A percentile compares a stretch with the other conserved stretches of the same genome.
These are phyloP conservation scores for Capronia americana DNA, from an alignment of 2,329 filamentous ascomycete species.

Conservation along the genomic window DNA sequence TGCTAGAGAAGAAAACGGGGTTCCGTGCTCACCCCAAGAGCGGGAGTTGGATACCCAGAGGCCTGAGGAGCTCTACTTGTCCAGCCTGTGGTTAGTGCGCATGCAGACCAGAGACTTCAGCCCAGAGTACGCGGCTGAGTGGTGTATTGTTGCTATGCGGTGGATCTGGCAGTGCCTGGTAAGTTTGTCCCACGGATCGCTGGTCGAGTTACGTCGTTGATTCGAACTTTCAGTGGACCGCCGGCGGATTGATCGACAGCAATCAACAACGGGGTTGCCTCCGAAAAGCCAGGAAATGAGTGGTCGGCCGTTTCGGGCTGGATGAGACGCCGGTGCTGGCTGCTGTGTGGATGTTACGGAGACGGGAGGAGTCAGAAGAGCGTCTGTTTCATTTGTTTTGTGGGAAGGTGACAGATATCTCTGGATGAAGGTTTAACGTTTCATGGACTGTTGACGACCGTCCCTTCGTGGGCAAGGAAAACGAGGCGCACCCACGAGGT, in stretches of 20 bases:
- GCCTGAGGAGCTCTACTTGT: slow-evolving; percentile 9
- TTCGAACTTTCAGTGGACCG: slow-evolving; percentile 12
- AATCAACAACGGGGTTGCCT: slow-evolving; percentile 15
- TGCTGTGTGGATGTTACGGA: neutral
- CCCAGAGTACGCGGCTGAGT: slow-evolving; percentile 8
- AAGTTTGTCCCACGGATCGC: slow-evolving; percentile 18
- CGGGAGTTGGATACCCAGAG: slow-evolving; percentile 1
- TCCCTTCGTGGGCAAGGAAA: neutral
- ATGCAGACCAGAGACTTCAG: neutral
- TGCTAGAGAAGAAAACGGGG: slow-evolving; percentile 12
- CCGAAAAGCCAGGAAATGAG: slow-evolving; percentile 11
- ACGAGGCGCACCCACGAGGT: slow-evolving; percentile 4
- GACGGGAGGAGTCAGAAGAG: neutral
- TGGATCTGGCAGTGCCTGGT: slow-evolving; percentile 10
- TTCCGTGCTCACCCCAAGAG: slow-evolving; percentile 11
- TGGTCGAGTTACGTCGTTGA: slow-evolving; percentile 21
- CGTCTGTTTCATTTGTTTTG: slow-evolving; percentile 1
- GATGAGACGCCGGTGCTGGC: slow-evolving; percentile 23
- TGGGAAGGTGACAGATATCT: neutral
- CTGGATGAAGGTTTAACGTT: neutral
- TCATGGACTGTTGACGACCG: neutral
- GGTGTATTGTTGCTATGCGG: slow-evolving; percentile 3
- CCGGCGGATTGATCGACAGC: slow-evolving; percentile 28
- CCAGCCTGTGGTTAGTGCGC: slow-evolving; percentile 5
- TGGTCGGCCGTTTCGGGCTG: slow-evolving; percentile 25